These are phyloP conservation scores for Canna indica DNA, from an alignment of 176 grass and related monocot species.

Conservation along the genomic window DNA sequence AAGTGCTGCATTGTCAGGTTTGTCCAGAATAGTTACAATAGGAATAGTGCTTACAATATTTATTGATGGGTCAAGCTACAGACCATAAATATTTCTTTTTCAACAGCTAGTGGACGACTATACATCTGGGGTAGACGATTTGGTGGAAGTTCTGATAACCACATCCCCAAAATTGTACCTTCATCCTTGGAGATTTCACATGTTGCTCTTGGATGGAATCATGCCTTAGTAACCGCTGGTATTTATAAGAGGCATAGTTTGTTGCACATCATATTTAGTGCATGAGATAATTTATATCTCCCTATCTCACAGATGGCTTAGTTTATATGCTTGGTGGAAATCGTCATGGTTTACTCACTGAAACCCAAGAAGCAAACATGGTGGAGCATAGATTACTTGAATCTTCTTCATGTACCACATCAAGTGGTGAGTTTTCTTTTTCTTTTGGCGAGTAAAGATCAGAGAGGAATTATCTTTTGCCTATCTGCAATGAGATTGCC, in stretches of 20 bases:
- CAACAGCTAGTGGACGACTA: slow-evolving; percentile 54
- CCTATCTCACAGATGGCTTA: slow-evolving; percentile 34
- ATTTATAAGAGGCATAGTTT: slow-evolving; percentile 6
- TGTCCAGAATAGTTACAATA: slow-evolving; percentile 15
- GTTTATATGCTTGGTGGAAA: slow-evolving; percentile 75
- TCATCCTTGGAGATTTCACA: slow-evolving; percentile 45
- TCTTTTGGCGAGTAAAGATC: not conserved
- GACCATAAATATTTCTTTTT: slow-evolving; percentile 14
- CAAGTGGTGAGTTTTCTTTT: slow-evolving; percentile 30
- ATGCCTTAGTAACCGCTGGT: slow-evolving; percentile 73
- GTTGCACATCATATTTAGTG: not conserved
- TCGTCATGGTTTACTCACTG: slow-evolving; percentile 38
- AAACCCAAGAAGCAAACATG: slow-evolving; percentile 11
- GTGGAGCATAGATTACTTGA: slow-evolving; percentile 16
- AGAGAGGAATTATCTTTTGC: not conserved
- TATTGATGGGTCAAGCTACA: not conserved
- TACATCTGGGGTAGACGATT: slow-evolving; percentile 88
- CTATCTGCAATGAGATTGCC: not conserved
- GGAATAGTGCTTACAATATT: slow-evolving; percentile 5
- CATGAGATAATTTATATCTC: not conserved
- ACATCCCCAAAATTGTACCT: slow-evolving; percentile 35
- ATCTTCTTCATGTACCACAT: slow-evolving; percentile 23
- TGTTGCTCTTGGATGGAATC: slow-evolving; percentile 93
- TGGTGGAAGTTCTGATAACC: slow-evolving; percentile 33
- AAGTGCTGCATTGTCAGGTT: slow-evolving; percentile 86